These are phyloP conservation scores for Turritis glabra DNA, from an alignment of 345 rosid species.

Conservation along the genomic window DNA sequence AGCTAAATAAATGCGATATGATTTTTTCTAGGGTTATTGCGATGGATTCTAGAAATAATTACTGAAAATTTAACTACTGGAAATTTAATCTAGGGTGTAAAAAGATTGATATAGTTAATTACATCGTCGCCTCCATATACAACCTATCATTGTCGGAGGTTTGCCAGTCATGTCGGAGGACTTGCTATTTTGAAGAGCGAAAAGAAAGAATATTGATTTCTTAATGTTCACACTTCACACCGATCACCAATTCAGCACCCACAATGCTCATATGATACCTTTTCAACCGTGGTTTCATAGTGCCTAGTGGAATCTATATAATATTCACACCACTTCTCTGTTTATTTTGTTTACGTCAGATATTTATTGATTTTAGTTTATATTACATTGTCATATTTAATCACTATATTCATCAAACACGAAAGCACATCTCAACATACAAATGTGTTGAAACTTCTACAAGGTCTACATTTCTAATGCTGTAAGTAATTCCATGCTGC, in stretches of 20 bases:
- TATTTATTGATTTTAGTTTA: not conserved
- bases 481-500: not conserved
- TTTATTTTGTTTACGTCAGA: not conserved
- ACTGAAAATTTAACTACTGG: not conserved
- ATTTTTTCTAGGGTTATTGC: too few relatives aligned
- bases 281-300: not conserved
- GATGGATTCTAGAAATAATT: too few relatives aligned
- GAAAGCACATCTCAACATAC: not conserved
- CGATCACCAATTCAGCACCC: not conserved
- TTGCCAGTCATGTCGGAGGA: constrained; percentile 21
- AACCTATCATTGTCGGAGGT: constrained; percentile 16
- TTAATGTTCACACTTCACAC: constrained; percentile 28
- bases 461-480: not conserved
- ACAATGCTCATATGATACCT: not conserved
- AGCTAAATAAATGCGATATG: too few relatives aligned
- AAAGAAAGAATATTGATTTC: not conserved
- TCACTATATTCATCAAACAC: not conserved
- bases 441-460: not conserved
- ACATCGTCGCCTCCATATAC: not conserved
- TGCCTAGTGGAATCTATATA: not conserved
- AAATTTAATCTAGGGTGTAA: not conserved
- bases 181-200: constrained; percentile 10
- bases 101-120: not conserved
- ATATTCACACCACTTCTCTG: constrained; percentile 6
- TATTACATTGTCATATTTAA: not conserved